Evolutionary conservation across 2,329 filamentous ascomycete genomes (phyloP).

Genomic region (Penicillium digitatum): DNA sequence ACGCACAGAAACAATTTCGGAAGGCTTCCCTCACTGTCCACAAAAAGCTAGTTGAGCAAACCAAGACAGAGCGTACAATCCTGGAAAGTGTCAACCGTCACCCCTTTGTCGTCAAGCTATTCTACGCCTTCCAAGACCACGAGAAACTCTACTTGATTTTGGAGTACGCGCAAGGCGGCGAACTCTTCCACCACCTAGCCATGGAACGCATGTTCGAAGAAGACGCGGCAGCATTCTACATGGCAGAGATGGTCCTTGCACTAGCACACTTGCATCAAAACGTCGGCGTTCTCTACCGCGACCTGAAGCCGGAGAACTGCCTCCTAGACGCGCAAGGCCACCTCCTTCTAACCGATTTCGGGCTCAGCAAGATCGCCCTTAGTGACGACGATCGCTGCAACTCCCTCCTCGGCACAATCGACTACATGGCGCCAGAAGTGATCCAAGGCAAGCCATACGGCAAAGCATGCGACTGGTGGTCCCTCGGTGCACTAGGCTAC

Average conservation of each 20-base stretch:
- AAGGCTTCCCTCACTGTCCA: slow-evolving; percentile 94
- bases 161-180: slow-evolving; percentile 94
- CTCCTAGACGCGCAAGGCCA: slow-evolving; percentile 88
- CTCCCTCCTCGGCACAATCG: slow-evolving; percentile 88
- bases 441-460: slow-evolving; percentile 84
- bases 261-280: slow-evolving; percentile 88
- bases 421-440: slow-evolving; percentile 99
- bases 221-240: slow-evolving; percentile 87
- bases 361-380: slow-evolving; percentile 87
- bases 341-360: slow-evolving; percentile 92
- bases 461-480: slow-evolving; percentile 98
- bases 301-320: slow-evolving; percentile 97
- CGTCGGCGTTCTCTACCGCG: slow-evolving; percentile 91
- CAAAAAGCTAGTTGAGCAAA: slow-evolving; percentile 94
- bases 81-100: slow-evolving; percentile 94
- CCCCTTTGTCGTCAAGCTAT: slow-evolving; percentile 96
- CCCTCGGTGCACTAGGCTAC: slow-evolving; percentile 84
- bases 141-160: slow-evolving; percentile 97
- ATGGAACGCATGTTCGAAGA: slow-evolving; percentile 95
- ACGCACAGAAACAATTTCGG: slow-evolving; percentile 97
- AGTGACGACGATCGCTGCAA: slow-evolving; percentile 69
- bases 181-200: slow-evolving; percentile 91
- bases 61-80: slow-evolving; percentile 92
- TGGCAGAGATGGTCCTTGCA: slow-evolving; percentile 95
- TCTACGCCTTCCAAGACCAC: slow-evolving; percentile 96